Percentiles rank a stretch among this genome's conserved stretches.
Conservation (phyloP, 176 grass and related monocot genomes). For the Secale cereale region DNA sequence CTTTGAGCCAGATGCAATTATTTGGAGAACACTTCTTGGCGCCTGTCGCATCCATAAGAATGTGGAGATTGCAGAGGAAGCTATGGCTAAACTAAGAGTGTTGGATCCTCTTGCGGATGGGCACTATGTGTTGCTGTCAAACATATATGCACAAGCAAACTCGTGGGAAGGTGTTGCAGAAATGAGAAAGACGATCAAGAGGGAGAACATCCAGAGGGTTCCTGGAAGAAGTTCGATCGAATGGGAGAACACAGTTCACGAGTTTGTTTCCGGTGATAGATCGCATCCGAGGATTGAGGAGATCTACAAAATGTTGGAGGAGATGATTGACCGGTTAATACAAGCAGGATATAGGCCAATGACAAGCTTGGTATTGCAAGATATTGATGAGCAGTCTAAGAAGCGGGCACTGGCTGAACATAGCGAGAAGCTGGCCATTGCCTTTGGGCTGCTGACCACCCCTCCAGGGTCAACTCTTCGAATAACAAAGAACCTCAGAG, state of each 20-base stretch:
- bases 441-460: slow-evolving; percentile 57
- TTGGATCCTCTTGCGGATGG: slow-evolving; percentile 68
- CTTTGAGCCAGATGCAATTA: slow-evolving; percentile 48
- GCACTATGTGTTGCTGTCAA: slow-evolving; percentile 58
- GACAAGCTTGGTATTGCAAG: slow-evolving; percentile 62
- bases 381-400: slow-evolving; percentile 53
- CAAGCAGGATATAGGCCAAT: slow-evolving; percentile 57
- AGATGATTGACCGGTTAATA: slow-evolving; percentile 56
- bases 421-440: slow-evolving; percentile 71
- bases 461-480: slow-evolving; percentile 51
- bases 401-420: slow-evolving; percentile 52
- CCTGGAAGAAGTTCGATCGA: slow-evolving; percentile 74
- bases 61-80: slow-evolving; percentile 59
- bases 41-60: slow-evolving; percentile 74
- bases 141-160: slow-evolving; percentile 70
- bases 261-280: slow-evolving; percentile 56
- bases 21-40: slow-evolving; percentile 76
- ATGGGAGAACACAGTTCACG: slow-evolving; percentile 33
- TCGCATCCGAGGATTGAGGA: slow-evolving; percentile 48
- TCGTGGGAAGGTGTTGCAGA: slow-evolving; percentile 59
- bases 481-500: slow-evolving; percentile 72
- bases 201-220: slow-evolving; percentile 47
- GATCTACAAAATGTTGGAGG: slow-evolving; percentile 54
- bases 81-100: slow-evolving; percentile 42
- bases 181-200: slow-evolving; percentile 54